phyloP scores from a whole-genome alignment of 768 basidiomycete species.

The Neoboletus subvelutipes region DNA sequence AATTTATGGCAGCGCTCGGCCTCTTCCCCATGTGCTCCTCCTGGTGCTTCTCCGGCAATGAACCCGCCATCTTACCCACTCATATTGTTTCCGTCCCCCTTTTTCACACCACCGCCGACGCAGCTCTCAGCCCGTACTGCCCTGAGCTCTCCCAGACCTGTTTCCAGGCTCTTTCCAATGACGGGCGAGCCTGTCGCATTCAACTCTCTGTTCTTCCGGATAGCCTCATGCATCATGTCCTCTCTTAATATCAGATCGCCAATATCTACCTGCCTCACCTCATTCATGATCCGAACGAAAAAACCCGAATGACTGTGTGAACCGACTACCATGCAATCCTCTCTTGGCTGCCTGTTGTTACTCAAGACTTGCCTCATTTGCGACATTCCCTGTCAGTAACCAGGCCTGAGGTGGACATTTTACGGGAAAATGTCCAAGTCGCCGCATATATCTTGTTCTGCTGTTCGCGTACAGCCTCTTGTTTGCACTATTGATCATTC shows the following conservation, averaged over 20 bases:
- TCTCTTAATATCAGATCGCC: constrained; percentile 33
- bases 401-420: constrained; percentile 11
- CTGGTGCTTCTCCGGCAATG: constrained; percentile 24
- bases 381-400: constrained; percentile 1
- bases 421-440: constrained; percentile 13
- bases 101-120: constrained; percentile 8
- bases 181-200: background rate
- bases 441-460: constrained; percentile 15
- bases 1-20: constrained; percentile 18
- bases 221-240: constrained; percentile 31
- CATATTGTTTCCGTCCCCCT: background rate
- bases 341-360: constrained; percentile 6
- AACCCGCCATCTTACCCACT: constrained; percentile 4
- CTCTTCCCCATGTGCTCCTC: constrained; percentile 14
- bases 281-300: constrained; percentile 30
- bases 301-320: constrained; percentile 28
- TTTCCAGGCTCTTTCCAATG: background rate
- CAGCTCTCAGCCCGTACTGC: background rate
- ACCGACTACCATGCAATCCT: constrained; percentile 4
- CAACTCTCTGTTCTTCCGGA: constrained; percentile 5
- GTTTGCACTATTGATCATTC: constrained; percentile 18
- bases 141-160: background rate
- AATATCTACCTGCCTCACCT: constrained; percentile 27
- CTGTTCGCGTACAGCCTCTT: constrained; percentile 24
- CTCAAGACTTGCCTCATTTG: constrained; percentile 16